phyloP scores from a whole-genome alignment of 495 filamentous ascomycete species.

The Aspergillus kassunensis region DNA sequence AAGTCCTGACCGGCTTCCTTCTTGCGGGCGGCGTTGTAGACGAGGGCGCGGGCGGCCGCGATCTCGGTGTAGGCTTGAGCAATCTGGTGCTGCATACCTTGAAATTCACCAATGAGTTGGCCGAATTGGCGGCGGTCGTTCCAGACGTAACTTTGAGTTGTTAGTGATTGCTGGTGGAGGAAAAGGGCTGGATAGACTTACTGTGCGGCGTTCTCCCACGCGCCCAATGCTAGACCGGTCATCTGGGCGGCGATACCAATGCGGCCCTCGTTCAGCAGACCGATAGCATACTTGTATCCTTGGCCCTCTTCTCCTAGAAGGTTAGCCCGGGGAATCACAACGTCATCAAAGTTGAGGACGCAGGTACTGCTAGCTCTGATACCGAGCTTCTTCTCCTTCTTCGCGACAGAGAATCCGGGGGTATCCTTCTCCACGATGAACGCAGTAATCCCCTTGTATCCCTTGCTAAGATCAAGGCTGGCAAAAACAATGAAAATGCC shows the following conservation, averaged over 20 bases:
- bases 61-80: conserved; percentile 96
- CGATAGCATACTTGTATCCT: conserved; percentile 97
- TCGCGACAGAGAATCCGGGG: conserved; percentile 89
- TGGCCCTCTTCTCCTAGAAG: conserved; percentile 83
- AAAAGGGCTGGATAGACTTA: conserved; percentile 34
- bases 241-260: conserved; percentile 99
- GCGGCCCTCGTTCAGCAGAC: conserved; percentile 91
- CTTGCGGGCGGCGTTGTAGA: conserved; percentile 95
- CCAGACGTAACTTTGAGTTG: conserved; percentile 66
- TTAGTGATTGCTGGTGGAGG: neutral
- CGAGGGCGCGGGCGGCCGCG: conserved; percentile 80
- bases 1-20: conserved; percentile 98
- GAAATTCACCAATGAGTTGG: conserved; percentile 87
- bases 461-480: conserved; percentile 81
- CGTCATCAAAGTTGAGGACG: conserved; percentile 96
- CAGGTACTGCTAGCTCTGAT: conserved; percentile 95
- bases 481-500: conserved; percentile 97
- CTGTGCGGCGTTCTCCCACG: conserved; percentile 91
- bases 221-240: conserved; percentile 92
- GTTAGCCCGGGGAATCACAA: conserved; percentile 82
- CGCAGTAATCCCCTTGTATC: conserved; percentile 93
- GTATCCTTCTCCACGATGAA: conserved; percentile 91
- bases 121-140: conserved; percentile 99
- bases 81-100: conserved; percentile 98
- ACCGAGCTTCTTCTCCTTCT: conserved; percentile 99